Conservation (phyloP, 2,329 filamentous ascomycete genomes). For the Fonsecaea monophora region DNA sequence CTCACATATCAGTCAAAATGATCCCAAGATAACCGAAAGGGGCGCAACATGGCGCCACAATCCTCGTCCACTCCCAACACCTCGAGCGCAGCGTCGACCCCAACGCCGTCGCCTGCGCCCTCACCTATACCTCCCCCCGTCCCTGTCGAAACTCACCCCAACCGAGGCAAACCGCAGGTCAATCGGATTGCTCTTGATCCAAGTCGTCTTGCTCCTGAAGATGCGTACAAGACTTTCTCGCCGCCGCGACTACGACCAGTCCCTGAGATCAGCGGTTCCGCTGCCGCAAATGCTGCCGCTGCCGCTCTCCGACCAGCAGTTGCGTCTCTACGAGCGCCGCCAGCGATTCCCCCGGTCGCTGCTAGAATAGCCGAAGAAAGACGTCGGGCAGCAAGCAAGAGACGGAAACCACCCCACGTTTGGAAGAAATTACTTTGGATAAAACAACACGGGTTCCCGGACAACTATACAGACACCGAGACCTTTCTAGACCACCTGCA, state of each 20-base stretch:
- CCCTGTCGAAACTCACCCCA: conserved; percentile 56
- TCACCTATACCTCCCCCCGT: conserved; percentile 52
- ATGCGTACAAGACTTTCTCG: conserved; percentile 73
- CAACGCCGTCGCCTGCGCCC: conserved; percentile 39
- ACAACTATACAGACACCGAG: conserved; percentile 97
- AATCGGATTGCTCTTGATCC: conserved; percentile 61
- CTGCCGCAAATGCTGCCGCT: conserved; percentile 50
- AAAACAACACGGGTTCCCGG: conserved; percentile 84
- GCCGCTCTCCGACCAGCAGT: conserved; percentile 48
- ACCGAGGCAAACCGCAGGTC: conserved; percentile 46
- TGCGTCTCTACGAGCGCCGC: conserved; percentile 52
- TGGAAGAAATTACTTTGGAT: conserved; percentile 99
- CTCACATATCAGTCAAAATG: conserved; percentile 23
- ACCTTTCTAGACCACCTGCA: conserved; percentile 97
- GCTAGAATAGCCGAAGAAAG: conserved; percentile 52
- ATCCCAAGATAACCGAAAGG: conserved; percentile 30
- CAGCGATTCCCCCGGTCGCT: conserved; percentile 48
- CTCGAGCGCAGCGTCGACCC: conserved; percentile 34
- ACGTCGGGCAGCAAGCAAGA: conserved; percentile 66
- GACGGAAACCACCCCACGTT: conserved; percentile 71
- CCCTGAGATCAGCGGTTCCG: conserved; percentile 49
- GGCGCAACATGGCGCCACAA: conserved; percentile 40
- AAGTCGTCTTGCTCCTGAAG: conserved; percentile 78
- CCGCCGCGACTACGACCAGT: conserved; percentile 62
- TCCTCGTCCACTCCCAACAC: conserved; percentile 27